phyloP scores from a whole-genome alignment of 768 basidiomycete species.

The Phylloporus arenicola region DNA sequence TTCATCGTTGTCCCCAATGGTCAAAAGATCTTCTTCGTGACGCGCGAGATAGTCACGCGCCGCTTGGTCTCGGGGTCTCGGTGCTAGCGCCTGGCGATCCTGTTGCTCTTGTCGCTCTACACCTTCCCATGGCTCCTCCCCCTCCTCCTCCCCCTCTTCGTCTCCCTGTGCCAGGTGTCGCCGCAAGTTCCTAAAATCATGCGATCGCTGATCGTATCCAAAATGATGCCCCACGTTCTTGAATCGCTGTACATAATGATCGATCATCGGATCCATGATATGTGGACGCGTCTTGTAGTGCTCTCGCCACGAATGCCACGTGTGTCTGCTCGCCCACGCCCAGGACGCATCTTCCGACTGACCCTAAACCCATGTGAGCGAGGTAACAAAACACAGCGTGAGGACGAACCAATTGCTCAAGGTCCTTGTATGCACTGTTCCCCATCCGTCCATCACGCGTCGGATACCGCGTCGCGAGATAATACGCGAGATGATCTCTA shows the following conservation, averaged over 20 bases:
- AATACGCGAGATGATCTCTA: slow-evolving; percentile 39
- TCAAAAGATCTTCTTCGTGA: neutral
- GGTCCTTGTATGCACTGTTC: slow-evolving; percentile 39
- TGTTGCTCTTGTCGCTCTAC: neutral
- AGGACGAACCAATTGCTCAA: slow-evolving; percentile 45
- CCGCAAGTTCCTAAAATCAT: neutral
- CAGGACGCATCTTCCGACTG: slow-evolving; percentile 34
- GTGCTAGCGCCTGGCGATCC: neutral
- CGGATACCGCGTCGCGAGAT: slow-evolving; percentile 46
- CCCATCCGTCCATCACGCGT: slow-evolving; percentile 41
- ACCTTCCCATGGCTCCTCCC: slow-evolving; percentile 2
- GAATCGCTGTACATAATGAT: slow-evolving; percentile 20
- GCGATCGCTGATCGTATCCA: slow-evolving; percentile 24
- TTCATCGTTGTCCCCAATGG: slow-evolving; percentile 1
- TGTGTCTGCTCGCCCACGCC: slow-evolving; percentile 37
- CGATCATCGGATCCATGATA: slow-evolving; percentile 40
- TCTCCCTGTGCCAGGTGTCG: neutral
- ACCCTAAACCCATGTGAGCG: slow-evolving; percentile 14
- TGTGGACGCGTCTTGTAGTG: slow-evolving; percentile 45
- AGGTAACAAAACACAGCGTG: neutral
- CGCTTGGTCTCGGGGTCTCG: neutral
- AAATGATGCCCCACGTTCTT: slow-evolving; percentile 12
- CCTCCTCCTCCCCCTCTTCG: slow-evolving; percentile 10
- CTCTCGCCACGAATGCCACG: slow-evolving; percentile 61
- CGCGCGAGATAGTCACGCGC: slow-evolving; percentile 1